Base-by-base conservation (phyloP, 768 basidiomycete genomes). In the Suillus subalutaceus region DNA sequence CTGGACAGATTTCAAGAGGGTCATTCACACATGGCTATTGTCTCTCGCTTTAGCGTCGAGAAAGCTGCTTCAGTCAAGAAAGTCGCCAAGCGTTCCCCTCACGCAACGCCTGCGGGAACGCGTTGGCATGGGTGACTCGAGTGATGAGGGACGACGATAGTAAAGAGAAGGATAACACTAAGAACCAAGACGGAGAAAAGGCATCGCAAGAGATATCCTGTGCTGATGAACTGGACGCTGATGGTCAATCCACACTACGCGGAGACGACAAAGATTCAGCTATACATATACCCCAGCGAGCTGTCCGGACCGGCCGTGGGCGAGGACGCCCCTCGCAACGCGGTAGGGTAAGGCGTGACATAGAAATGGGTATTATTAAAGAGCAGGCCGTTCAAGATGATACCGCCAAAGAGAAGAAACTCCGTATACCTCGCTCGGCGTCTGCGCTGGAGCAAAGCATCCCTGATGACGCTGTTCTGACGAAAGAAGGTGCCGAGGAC, bases 1-100 rank as follows among this genome's bases (percentile, higher is more conserved):
- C 82, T 96, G 40, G 94, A 96, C 75, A 90, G 84, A 67, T 96
- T 96, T 76, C 94, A 96, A 75, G 93, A 94, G 72, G 94, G 93
- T 5, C 84, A 93, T 38, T 93, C 91, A 50, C 94, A 97, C 74
- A 96, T 97, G 87, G 94, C 94, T 26, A 91, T 96, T 70, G 93
- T 96, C 63, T 89, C 88, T 67, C 87, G 92, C 55, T 87, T 91
- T 70, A 90, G 88, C 62, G 83, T 83, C 15, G 87, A 90, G 65
- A 90, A 88, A 76, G 91, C 91, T 20, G 83, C 87, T n/a, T 89
- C 88, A 62, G 88, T 94, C 64, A 94, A 94, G 84, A 86, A 92
- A 69, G 91, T 88, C 5, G 92, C 92, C 50, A 94, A 94, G 73
- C 85, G 86, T 59, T 89, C 91, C 6, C 6, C 81, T 96, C 40